phyloP scores from a whole-genome alignment of 768 basidiomycete genomes.

The Agrocybe praecox region DNA sequence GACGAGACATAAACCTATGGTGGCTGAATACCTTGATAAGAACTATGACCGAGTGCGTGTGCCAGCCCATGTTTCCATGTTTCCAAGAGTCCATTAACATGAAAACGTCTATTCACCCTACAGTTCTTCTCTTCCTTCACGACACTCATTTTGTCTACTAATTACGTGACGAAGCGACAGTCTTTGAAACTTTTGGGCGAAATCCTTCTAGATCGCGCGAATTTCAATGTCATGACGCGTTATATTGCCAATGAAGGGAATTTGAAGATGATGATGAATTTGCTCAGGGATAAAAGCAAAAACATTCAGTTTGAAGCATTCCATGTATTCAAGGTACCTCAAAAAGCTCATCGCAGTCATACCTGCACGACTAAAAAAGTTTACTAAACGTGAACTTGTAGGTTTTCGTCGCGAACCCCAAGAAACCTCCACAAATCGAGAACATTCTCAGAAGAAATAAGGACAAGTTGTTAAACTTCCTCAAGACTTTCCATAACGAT shows the following conservation, averaged over 20 bases:
- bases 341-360: neutral
- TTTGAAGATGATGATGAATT: conserved; percentile 99
- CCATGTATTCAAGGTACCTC: conserved; percentile 97
- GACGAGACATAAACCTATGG: conserved; percentile 97
- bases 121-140: conserved; percentile 98
- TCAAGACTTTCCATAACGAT: conserved; percentile 96
- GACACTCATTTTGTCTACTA: conserved; percentile 87
- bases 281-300: conserved; percentile 96
- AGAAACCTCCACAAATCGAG: conserved; percentile 97
- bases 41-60: conserved; percentile 89
- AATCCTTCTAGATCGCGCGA: conserved; percentile 95
- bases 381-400: conserved; percentile 9
- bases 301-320: conserved; percentile 99
- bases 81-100: conserved; percentile 16
- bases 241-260: conserved; percentile 96
- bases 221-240: conserved; percentile 98
- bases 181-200: conserved; percentile 97
- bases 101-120: conserved; percentile 3
- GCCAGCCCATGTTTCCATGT: neutral
- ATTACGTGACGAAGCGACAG: conserved; percentile 99
- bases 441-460: conserved; percentile 89
- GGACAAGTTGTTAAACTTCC: conserved; percentile 87
- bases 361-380: neutral
- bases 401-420: conserved; percentile 99
- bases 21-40: conserved; percentile 94